Percentiles rank a stretch among this genome's conserved stretches.
phyloP scores from a whole-genome alignment of 768 basidiomycete genomes.

The Xerocomellus chrysenteron region DNA sequence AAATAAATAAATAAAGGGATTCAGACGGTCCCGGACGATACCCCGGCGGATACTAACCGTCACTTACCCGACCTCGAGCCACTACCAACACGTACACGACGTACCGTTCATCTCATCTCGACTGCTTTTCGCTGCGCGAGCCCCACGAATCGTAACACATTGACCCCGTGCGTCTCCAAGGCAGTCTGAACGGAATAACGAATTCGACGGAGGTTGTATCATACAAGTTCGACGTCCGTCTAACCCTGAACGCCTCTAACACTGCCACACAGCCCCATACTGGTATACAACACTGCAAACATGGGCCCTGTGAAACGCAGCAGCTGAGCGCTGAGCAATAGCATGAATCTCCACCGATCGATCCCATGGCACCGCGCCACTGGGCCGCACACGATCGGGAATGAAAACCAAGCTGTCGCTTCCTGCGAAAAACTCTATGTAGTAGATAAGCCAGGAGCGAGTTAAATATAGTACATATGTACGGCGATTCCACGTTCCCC shows the following conservation, averaged over 20 bases:
- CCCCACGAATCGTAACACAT: neutral
- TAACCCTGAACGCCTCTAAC: conserved; percentile 4
- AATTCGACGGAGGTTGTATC: neutral
- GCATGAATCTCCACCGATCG: conserved; percentile 6
- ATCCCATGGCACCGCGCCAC: conserved; percentile 1
- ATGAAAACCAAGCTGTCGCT: neutral
- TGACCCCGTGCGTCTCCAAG: neutral
- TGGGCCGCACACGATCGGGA: neutral
- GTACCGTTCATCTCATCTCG: no score
- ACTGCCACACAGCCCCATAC: neutral
- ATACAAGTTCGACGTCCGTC: neutral
- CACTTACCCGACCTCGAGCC: no score
- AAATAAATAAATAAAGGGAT: no score
- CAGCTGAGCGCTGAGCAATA: no score
- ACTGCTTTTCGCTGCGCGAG: neutral
- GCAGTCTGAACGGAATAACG: neutral
- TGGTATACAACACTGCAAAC: neutral
- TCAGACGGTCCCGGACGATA: no score
- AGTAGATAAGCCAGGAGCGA: conserved; percentile 4
- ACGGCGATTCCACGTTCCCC: conserved; percentile 3
- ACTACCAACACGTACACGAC: no score
- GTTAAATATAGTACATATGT: conserved; percentile 28
- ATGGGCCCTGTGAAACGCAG: neutral
- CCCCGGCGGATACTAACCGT: no score
- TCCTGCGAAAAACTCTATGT: conserved; percentile 12